Evolutionary conservation across 2,329 filamentous ascomycete species (phyloP).

Genomic region (Emmonsia crescens): DNA sequence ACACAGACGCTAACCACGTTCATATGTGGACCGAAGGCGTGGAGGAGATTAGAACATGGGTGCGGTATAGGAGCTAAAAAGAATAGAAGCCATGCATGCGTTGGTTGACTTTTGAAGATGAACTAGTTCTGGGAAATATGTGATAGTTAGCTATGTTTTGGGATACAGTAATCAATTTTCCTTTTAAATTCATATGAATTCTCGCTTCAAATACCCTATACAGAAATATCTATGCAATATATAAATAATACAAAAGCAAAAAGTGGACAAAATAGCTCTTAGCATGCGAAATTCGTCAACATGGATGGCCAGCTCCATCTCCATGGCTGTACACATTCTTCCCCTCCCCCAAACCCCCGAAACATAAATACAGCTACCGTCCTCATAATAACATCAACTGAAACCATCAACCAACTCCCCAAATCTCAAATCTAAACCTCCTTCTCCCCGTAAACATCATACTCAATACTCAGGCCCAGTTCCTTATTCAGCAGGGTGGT

Average conservation of each 20-base stretch:
- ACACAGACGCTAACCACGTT: neutral
- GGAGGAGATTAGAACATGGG: neutral
- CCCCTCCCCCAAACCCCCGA: neutral
- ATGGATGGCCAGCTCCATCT: neutral
- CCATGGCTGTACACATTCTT: neutral
- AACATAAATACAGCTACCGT: neutral
- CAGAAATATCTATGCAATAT: neutral
- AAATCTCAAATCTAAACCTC: conserved; percentile 13
- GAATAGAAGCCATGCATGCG: neutral
- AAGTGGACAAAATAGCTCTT: neutral
- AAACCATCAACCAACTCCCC: neutral
- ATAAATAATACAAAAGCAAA: neutral
- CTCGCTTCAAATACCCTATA: neutral
- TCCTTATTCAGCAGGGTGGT: conserved; percentile 64
- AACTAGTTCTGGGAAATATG: too few species aligned
- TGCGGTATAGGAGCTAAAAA: neutral
- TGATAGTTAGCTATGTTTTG: neutral
- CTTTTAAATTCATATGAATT: neutral
- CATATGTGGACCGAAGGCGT: neutral
- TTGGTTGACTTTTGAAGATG: neutral
- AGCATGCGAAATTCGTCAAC: neutral
- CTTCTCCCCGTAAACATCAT: conserved; percentile 26
- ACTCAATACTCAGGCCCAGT: conserved; percentile 53
- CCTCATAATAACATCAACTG: neutral
- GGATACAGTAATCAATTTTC: neutral